Evolutionary conservation across 306 rosid species (phyloP).

Genomic region (Gynostemma pentaphyllum): DNA sequence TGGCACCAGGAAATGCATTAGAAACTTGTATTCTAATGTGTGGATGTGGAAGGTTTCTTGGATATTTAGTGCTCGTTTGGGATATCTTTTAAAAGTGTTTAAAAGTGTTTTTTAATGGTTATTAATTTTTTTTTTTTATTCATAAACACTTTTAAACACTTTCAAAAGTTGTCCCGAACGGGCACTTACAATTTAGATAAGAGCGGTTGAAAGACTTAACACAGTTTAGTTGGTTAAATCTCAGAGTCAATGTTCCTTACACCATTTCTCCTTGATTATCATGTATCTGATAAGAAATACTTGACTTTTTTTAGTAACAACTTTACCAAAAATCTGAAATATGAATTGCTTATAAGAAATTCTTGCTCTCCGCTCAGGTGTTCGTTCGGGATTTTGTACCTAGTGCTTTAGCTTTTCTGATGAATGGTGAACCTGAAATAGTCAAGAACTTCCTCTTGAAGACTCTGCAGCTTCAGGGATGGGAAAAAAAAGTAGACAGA

Average conservation of each 20-base stretch:
- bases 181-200: neutral
- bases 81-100: too few species aligned
- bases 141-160: too few species aligned
- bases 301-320: neutral
- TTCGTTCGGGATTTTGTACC: conserved; percentile 19
- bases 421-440: conserved; percentile 17
- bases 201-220: neutral
- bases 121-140: too few species aligned
- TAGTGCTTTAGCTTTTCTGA: conserved; percentile 19
- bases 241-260: neutral
- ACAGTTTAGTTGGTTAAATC: neutral
- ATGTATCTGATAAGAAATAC: neutral
- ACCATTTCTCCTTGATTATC: neutral
- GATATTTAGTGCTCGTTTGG: too few species aligned
- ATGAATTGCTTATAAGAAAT: neutral
- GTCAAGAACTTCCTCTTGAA: conserved; percentile 15
- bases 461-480: conserved; percentile 18
- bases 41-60: neutral
- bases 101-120: too few species aligned
- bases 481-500: conserved; percentile 17
- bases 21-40: neutral
- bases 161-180: too few species aligned
- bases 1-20: neutral
- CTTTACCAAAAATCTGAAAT: conserved; percentile 1
- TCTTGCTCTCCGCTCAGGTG: conserved; percentile 3